A percentile compares a stretch with the other conserved stretches of the same genome.
Conservation (phyloP, 148 eudicot species). For the Pharnaceum exiguum region DNA sequence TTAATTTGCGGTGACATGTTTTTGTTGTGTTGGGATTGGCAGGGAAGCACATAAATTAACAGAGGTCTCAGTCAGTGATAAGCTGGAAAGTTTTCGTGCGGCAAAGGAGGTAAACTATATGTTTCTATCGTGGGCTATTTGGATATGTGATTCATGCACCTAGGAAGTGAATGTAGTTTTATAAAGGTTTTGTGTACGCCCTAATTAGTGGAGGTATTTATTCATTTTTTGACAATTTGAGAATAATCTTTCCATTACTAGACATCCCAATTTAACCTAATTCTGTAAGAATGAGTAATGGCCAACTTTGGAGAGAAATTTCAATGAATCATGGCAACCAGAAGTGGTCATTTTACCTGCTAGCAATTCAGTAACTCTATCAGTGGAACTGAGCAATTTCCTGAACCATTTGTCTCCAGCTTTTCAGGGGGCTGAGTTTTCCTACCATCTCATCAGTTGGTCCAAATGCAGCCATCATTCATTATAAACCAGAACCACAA, state of each 20-base stretch:
- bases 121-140: no score
- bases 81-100: constrained; percentile 92
- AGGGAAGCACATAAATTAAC: constrained; percentile 67
- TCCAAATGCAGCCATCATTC: constrained; percentile 89
- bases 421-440: constrained; percentile 89
- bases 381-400: background rate
- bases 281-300: no score
- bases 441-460: constrained; percentile 96
- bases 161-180: background rate
- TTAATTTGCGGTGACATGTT: background rate
- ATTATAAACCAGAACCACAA: constrained; percentile 69
- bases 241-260: no score
- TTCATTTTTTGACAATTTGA: no score
- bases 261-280: no score
- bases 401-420: constrained; percentile 33
- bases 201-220: no score
- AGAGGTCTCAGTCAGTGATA: constrained; percentile 90
- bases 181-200: no score
- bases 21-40: constrained; percentile 8
- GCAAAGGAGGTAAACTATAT: constrained; percentile 79
- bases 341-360: background rate
- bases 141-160: no score
- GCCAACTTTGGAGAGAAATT: background rate
- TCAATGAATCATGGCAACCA: background rate
- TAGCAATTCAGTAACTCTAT: background rate